phyloP scores from a whole-genome alignment of 352 stramenopile species.

The Phytophthora pinifolia region DNA sequence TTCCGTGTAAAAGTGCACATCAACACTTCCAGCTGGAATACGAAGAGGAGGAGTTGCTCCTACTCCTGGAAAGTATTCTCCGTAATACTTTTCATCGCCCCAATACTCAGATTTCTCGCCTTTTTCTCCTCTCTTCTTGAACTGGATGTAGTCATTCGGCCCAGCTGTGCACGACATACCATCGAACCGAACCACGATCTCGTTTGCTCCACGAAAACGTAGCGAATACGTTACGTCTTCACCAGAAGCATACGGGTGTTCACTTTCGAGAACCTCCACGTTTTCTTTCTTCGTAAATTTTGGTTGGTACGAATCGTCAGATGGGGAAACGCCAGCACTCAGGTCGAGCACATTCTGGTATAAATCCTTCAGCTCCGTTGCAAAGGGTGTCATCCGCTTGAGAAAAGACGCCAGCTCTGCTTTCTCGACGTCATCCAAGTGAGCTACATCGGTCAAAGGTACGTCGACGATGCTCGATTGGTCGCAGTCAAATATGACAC shows the following conservation, averaged over 20 bases:
- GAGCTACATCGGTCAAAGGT: slow-evolving; percentile 46
- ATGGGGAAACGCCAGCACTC: slow-evolving; percentile 1
- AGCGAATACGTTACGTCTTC: slow-evolving; percentile 67
- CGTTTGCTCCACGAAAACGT: slow-evolving; percentile 58
- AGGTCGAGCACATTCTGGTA: slow-evolving; percentile 34
- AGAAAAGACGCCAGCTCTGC: slow-evolving; percentile 50
- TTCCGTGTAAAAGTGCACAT: slow-evolving; percentile 77
- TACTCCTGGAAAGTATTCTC: slow-evolving; percentile 68
- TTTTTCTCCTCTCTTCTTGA: slow-evolving; percentile 48
- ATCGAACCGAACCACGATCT: slow-evolving; percentile 87
- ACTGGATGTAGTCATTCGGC: slow-evolving; percentile 82
- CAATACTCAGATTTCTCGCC: slow-evolving; percentile 38
- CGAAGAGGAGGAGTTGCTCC: slow-evolving; percentile 50
- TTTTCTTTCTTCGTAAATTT: slow-evolving; percentile 66
- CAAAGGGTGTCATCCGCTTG: slow-evolving; percentile 29
- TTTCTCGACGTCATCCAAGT: slow-evolving; percentile 45
- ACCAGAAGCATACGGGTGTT: slow-evolving; percentile 67
- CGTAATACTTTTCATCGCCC: slow-evolving; percentile 76
- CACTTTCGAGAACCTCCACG: slow-evolving; percentile 74
- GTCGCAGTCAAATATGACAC: slow-evolving; percentile 74
- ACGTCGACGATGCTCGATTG: slow-evolving; percentile 52
- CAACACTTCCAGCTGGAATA: slow-evolving; percentile 63
- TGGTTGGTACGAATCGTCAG: slow-evolving; percentile 32
- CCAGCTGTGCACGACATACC: slow-evolving; percentile 61
- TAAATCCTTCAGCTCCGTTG: slow-evolving; percentile 27